Conservation (phyloP, 805 yeast genomes). For the Lachancea fermentati region DNA sequence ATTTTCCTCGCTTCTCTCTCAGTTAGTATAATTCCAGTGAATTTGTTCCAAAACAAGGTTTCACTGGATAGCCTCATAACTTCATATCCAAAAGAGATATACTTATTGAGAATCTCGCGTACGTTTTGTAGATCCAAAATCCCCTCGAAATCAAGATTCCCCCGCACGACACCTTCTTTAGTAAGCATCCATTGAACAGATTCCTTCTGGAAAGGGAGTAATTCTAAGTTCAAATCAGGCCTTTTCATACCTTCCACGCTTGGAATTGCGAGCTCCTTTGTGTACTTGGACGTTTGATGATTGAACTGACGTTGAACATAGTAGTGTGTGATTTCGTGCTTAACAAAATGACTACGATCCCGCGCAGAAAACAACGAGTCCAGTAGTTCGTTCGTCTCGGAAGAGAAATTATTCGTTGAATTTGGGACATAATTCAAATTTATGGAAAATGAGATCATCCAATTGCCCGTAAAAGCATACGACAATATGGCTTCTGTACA, state of each 20-base stretch:
- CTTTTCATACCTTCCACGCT: conserved; percentile 6
- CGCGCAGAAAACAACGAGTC: conserved; percentile 18
- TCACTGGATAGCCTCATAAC: conserved; percentile 10
- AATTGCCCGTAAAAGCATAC: neutral
- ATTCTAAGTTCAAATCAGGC: conserved; percentile 14
- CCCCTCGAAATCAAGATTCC: neutral
- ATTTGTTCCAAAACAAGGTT: conserved; percentile 28
- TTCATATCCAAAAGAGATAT: conserved; percentile 29
- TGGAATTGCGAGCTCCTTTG: conserved; percentile 13
- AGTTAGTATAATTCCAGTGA: conserved; percentile 26
- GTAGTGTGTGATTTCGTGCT: conserved; percentile 10
- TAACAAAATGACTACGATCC: conserved; percentile 4
- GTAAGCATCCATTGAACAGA: conserved; percentile 31
- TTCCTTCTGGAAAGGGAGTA: conserved; percentile 29
- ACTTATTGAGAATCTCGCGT: conserved; percentile 18
- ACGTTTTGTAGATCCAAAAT: conserved; percentile 5
- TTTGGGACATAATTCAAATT: conserved; percentile 9
- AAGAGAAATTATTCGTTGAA: conserved; percentile 22
- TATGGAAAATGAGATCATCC: conserved; percentile 6
- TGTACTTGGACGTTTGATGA: conserved; percentile 20
- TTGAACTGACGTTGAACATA: conserved; percentile 24
- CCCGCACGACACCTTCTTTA: conserved; percentile 16
- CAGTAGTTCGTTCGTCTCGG: conserved; percentile 19
- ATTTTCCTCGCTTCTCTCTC: conserved; percentile 16
- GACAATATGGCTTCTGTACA: conserved; percentile 5